Evolutionary conservation across 257 asterid species (phyloP), one percentile per base, ranked within the genome.

Genomic region (Solanum dulcamara): DNA sequence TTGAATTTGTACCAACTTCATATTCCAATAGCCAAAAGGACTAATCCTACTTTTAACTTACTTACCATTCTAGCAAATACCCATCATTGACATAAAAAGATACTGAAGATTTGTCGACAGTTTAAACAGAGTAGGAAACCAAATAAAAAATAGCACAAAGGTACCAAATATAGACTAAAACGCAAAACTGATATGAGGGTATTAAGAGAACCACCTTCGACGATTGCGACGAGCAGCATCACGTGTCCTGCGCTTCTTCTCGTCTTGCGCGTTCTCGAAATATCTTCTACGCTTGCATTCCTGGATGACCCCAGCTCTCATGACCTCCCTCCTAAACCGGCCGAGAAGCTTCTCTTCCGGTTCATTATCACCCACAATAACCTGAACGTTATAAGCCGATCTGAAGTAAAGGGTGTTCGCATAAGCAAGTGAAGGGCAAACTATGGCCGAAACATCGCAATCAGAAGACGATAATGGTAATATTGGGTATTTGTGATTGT

Each of bases 181-280:
- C 9, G 30, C 44, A 18, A 67, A 67, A 17, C 32, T 10, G 13
- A 24, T 3, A 18, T 0, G 46, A 38, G 33, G 51, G 6, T 38
- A 11, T 20, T 71, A 6, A 46, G 40, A 8, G 38, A 46, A 46
- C 15, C 24, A 93, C 98, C 98, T 94, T 88, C 95, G 92, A 28
- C 97, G 97, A 84, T 95, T 95, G 85, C 99, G 97, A 88, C 86
- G 89, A 7, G 98, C 98, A 37, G 99, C 98, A 24, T 96, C 99
- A 10, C 98, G 98, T 1, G 94, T 1, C 88, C 84, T 94, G 84
- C 98, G 93, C 87, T 96, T 96, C 89, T 90, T 87, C 92, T 94
- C 90, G 2, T 94, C 99, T 90, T 96, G 99, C 84, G 89, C 90
- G 84, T 91, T 95, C 95, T 96, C 98, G 13, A 88, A 90, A 81